These are phyloP conservation scores for Malassezia japonica DNA, from an alignment of 1,284 basidiomycete genomes.

Conservation along the genomic window DNA sequence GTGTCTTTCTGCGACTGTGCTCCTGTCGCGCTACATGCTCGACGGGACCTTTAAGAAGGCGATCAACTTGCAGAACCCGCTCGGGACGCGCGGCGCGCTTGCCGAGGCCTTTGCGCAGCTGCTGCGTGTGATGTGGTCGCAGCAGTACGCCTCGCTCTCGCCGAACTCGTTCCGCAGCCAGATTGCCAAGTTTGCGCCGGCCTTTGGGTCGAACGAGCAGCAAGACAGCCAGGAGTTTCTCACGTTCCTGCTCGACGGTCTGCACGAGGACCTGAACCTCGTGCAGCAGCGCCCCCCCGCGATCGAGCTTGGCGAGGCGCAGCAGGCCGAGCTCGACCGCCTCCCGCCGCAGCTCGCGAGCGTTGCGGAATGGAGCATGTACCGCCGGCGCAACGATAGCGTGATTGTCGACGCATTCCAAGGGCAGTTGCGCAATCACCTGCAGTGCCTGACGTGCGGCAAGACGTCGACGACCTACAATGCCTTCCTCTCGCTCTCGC, in stretches of 20 bases:
- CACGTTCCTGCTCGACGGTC: slow-evolving; percentile 27
- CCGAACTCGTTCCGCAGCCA: slow-evolving; percentile 77
- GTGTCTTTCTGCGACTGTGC: slow-evolving; percentile 43
- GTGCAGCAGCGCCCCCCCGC: slow-evolving; percentile 34
- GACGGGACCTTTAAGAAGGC: slow-evolving; percentile 70
- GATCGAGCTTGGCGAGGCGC: slow-evolving; percentile 36
- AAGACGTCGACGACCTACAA: slow-evolving; percentile 97
- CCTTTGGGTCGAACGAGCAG: slow-evolving; percentile 39
- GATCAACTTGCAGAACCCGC: slow-evolving; percentile 74
- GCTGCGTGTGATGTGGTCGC: slow-evolving; percentile 77
- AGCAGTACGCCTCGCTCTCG: slow-evolving; percentile 70
- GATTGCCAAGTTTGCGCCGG: slow-evolving; percentile 38
- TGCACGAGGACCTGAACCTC: slow-evolving; percentile 29
- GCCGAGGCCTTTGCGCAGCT: slow-evolving; percentile 74
- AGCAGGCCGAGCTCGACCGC: slow-evolving; percentile 53
- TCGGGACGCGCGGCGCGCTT: slow-evolving; percentile 79
- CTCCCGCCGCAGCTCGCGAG: slow-evolving; percentile 61
- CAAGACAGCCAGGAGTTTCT: slow-evolving; percentile 31
- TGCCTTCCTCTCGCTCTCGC: slow-evolving; percentile 49
- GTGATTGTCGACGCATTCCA: slow-evolving; percentile 33
- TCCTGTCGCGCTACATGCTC: slow-evolving; percentile 38
- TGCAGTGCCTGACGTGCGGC: slow-evolving; percentile 43
- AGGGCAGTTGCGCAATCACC: slow-evolving; percentile 45
- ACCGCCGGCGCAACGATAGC: slow-evolving; percentile 42
- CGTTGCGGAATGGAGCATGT: slow-evolving; percentile 33